Conservation (phyloP, 208 protist species). For the Tritrichomonas musculus region DNA sequence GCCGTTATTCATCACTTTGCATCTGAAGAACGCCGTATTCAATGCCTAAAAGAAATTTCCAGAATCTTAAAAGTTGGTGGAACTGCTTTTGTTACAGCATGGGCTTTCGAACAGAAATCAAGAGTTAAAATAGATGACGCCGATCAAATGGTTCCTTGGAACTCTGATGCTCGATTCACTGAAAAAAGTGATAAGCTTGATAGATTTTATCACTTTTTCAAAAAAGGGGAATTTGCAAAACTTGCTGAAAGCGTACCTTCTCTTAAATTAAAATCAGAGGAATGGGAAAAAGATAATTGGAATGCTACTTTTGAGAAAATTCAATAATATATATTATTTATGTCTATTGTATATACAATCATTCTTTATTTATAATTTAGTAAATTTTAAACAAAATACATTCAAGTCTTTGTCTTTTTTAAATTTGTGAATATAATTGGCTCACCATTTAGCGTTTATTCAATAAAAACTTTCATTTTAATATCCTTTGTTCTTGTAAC, state of each 20-base stretch:
- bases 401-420: too few relatives aligned
- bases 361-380: too few relatives aligned
- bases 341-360: neutral
- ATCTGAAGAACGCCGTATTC: neutral
- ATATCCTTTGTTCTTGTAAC: too few relatives aligned
- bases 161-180: neutral
- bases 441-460: too few relatives aligned
- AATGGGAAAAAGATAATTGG: conserved; percentile 24
- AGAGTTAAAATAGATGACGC: neutral
- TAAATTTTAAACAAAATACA: too few relatives aligned
- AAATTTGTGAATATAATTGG: too few relatives aligned
- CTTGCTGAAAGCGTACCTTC: neutral
- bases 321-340: neutral
- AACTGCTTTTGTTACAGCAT: conserved; percentile 28
- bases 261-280: neutral
- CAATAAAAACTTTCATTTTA: too few relatives aligned
- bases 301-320: neutral
- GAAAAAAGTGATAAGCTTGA: neutral
- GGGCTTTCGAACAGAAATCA: neutral
- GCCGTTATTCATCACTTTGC: conserved; percentile 28
- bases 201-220: conserved; percentile 20
- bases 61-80: neutral
- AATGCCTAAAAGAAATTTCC: neutral
- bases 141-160: conserved; percentile 28
- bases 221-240: neutral